Percentiles rank a stretch among this genome's conserved stretches.
Conservation (phyloP, 164 flowering plant genomes). For the Stephania yunnanensis region DNA sequence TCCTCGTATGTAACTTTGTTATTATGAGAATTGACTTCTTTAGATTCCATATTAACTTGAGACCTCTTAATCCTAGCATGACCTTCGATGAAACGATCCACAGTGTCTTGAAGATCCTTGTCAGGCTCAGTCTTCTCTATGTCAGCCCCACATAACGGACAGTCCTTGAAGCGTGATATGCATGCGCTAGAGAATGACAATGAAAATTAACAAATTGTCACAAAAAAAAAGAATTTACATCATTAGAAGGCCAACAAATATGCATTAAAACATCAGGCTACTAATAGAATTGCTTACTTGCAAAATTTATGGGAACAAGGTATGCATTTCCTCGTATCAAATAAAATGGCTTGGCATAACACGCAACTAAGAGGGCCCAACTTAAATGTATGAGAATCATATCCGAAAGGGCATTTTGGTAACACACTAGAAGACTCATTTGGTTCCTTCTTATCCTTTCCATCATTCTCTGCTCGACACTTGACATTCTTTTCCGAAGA, state of each 20-base stretch:
- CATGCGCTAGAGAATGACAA: slow-evolving; percentile 49
- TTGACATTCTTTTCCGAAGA: slow-evolving; percentile 23
- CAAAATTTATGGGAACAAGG: slow-evolving; percentile 91
- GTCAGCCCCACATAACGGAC: slow-evolving; percentile 96
- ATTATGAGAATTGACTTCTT: slow-evolving; percentile 29
- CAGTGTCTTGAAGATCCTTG: slow-evolving; percentile 55
- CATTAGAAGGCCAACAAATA: background rate
- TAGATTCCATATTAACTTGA: slow-evolving; percentile 29
- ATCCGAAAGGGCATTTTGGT: slow-evolving; percentile 86
- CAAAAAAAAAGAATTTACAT: slow-evolving; percentile 3
- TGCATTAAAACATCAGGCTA: background rate
- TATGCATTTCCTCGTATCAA: slow-evolving; percentile 62
- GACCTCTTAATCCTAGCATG: slow-evolving; percentile 93
- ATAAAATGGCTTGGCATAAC: slow-evolving; percentile 91
- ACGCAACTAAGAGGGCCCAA: slow-evolving; percentile 91
- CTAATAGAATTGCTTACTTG: slow-evolving; percentile 48
- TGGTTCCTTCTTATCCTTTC: slow-evolving; percentile 28
- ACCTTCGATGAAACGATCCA: slow-evolving; percentile 93
- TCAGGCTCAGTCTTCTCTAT: slow-evolving; percentile 78
- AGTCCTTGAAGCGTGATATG: slow-evolving; percentile 77
- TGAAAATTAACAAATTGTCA: slow-evolving; percentile 2
- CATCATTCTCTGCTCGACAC: slow-evolving; percentile 22
- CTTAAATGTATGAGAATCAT: slow-evolving; percentile 79
- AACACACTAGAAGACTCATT: slow-evolving; percentile 28
- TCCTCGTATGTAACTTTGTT: slow-evolving; percentile 73